phyloP scores from a whole-genome alignment of 2,329 filamentous ascomycete genomes.

The Aspergillus pseudotamarii region DNA sequence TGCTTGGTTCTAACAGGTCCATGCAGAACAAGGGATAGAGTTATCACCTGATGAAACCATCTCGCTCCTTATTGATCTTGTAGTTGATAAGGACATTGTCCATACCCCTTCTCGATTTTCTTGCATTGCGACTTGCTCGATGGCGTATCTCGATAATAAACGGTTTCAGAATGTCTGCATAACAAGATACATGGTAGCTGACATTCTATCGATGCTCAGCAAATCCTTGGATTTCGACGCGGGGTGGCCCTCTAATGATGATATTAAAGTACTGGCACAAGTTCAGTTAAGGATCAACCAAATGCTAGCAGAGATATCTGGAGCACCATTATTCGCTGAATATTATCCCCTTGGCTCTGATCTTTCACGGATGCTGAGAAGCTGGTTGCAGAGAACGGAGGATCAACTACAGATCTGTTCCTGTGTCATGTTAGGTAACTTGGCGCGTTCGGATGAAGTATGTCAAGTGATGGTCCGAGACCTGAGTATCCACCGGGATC shows the following conservation, averaged over 20 bases:
- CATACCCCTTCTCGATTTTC: constrained; percentile 35
- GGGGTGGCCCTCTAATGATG: constrained; percentile 33
- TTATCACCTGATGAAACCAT: constrained; percentile 39
- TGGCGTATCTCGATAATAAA: constrained; percentile 39
- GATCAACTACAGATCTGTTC: constrained; percentile 51
- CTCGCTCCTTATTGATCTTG: constrained; percentile 37
- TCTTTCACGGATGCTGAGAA: constrained; percentile 39
- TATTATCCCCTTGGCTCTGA: constrained; percentile 43
- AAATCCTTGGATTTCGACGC: constrained; percentile 33
- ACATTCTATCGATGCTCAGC: constrained; percentile 35
- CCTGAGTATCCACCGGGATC: constrained; percentile 41
- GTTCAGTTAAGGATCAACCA: constrained; percentile 44
- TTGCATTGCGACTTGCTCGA: constrained; percentile 36
- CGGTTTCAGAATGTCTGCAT: constrained; percentile 44
- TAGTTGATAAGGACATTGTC: constrained; percentile 27
- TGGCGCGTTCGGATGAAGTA: constrained; percentile 47
- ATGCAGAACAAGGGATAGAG: constrained; percentile 37
- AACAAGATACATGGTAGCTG: constrained; percentile 34
- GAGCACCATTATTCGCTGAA: constrained; percentile 38
- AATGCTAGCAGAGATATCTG: constrained; percentile 45
- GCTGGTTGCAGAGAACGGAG: constrained; percentile 43
- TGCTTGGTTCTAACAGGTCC: constrained; percentile 10
- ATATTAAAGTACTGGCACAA: constrained; percentile 38
- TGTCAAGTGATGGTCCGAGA: constrained; percentile 45
- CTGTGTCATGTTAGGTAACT: constrained; percentile 52